Percentiles rank a stretch among this genome's conserved stretches.
Conservation (phyloP, 192 early-diverging fungal species). For the Thamnidium elegans region DNA sequence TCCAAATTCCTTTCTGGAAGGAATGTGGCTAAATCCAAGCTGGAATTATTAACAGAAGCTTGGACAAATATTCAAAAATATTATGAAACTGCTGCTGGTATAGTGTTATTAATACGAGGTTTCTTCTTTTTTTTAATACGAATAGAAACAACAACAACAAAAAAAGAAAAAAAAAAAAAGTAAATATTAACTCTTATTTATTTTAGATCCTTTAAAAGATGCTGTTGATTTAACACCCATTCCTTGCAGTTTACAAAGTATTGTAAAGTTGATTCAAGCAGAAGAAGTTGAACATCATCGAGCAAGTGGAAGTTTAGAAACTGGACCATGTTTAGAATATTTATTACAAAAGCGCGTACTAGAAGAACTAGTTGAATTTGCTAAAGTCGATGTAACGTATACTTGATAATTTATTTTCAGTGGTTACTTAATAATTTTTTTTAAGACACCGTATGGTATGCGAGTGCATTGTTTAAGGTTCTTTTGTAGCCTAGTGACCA, state of each 20-base stretch:
- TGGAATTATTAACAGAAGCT: slow-evolving; percentile 29
- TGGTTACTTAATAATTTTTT: neutral
- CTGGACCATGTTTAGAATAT: slow-evolving; percentile 37
- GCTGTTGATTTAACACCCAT: slow-evolving; percentile 38
- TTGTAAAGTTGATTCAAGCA: slow-evolving; percentile 36
- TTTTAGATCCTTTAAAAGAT: slow-evolving; percentile 36
- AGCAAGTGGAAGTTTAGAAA: slow-evolving; percentile 29
- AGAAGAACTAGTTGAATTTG: slow-evolving; percentile 37
- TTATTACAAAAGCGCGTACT: slow-evolving; percentile 33
- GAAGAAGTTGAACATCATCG: slow-evolving; percentile 37
- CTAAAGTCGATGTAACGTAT: slow-evolving; percentile 40
- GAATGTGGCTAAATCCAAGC: slow-evolving; percentile 36
- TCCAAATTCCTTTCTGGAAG: slow-evolving; percentile 36
- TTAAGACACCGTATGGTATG: slow-evolving; percentile 41
- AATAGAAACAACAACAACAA: neutral
- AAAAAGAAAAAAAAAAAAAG: neutral
- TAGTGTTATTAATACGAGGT: slow-evolving; percentile 8
- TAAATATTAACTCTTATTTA: neutral
- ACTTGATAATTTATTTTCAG: neutral
- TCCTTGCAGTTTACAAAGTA: slow-evolving; percentile 29
- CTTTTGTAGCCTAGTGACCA: slow-evolving; percentile 36
- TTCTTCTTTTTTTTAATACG: neutral
- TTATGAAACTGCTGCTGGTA: slow-evolving; percentile 38
- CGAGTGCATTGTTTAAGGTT: slow-evolving; percentile 37
- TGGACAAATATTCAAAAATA: slow-evolving; percentile 37